These are phyloP conservation scores for Zangia roseola DNA, from an alignment of 768 basidiomycete genomes.

Conservation along the genomic window DNA sequence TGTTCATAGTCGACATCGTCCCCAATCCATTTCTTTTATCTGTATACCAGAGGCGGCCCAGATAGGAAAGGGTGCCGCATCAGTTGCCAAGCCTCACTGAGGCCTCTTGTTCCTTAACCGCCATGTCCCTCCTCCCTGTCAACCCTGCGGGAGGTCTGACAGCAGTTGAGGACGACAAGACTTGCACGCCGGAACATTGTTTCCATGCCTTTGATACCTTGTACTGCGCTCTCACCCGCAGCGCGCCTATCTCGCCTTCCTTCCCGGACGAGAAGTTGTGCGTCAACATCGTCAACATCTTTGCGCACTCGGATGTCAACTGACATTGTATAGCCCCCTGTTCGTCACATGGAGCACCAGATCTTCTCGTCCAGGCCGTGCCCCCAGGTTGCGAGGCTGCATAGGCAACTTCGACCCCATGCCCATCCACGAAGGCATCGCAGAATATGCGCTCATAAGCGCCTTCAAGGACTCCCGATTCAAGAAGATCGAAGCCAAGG, in stretches of 20 bases:
- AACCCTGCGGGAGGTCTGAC: conserved; percentile 43
- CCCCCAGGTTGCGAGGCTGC: conserved; percentile 79
- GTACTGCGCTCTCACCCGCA: conserved; percentile 67
- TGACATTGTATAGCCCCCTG: conserved; percentile 50
- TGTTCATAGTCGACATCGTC: conserved; percentile 32
- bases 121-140: conserved; percentile 58
- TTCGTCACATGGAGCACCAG: conserved; percentile 96
- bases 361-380: conserved; percentile 55
- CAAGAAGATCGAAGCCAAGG: conserved; percentile 69
- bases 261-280: conserved; percentile 82
- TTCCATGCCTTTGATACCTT: conserved; percentile 81
- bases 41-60: conserved; percentile 13
- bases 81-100: neutral
- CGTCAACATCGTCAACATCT: conserved; percentile 34
- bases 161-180: conserved; percentile 40
- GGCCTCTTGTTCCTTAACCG: conserved; percentile 25
- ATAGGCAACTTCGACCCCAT: conserved; percentile 90
- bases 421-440: conserved; percentile 70
- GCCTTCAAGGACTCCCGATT: conserved; percentile 90
- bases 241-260: conserved; percentile 51
- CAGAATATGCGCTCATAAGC: conserved; percentile 89
- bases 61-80: conserved; percentile 30
- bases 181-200: conserved; percentile 73
- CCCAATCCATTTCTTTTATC: conserved; percentile 4
- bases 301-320: conserved; percentile 4